Conservation (phyloP, 1,284 basidiomycete genomes). For the Puccinia coronata region DNA sequence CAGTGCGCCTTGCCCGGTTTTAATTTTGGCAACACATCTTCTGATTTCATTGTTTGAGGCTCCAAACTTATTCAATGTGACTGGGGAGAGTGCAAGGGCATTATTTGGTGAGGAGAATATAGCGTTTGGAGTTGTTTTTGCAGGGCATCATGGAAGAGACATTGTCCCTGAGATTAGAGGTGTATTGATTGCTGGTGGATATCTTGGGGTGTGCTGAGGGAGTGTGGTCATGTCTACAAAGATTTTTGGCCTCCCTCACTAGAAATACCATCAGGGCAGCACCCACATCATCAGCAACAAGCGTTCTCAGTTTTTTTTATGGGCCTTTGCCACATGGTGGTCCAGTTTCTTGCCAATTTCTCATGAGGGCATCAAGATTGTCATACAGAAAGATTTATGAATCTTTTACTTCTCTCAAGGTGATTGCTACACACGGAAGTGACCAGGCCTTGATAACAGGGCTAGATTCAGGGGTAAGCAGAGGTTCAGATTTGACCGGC, state of each 20-base stretch:
- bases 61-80: slow-evolving; percentile 8
- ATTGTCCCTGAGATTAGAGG: background rate
- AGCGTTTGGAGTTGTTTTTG: background rate
- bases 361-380: no score
- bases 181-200: background rate
- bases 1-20: slow-evolving; percentile 40
- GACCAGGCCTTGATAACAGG: background rate
- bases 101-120: background rate
- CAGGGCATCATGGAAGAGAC: slow-evolving; percentile 15
- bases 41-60: slow-evolving; percentile 44
- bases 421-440: slow-evolving; percentile 1
- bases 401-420: no score
- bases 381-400: no score
- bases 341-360: no score
- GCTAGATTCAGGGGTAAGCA: slow-evolving; percentile 9
- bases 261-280: slow-evolving; percentile 34
- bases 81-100: background rate
- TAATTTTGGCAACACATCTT: slow-evolving; percentile 42
- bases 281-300: slow-evolving; percentile 22
- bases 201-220: background rate
- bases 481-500: background rate
- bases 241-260: slow-evolving; percentile 35
- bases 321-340: background rate
- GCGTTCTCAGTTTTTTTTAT: background rate
- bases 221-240: slow-evolving; percentile 26